Base-by-base conservation (phyloP, 148 eudicot species). In the Rhododendron henanense region DNA sequence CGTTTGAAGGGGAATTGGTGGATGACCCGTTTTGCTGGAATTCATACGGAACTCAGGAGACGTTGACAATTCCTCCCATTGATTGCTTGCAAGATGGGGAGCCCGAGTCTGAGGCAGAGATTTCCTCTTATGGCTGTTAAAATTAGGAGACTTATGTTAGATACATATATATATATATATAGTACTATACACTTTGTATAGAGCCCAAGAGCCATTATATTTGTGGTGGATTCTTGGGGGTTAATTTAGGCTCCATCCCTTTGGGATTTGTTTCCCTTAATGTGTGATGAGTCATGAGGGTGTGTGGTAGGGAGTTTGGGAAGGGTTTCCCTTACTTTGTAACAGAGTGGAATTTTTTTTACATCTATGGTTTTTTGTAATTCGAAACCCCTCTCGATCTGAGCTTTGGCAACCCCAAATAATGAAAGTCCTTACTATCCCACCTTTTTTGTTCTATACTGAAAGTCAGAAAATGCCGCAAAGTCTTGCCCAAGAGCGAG, bases 1-100 rank as follows among this genome's bases (percentile, higher is more conserved):
- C 99, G 0, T 85, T 91, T 33, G 89, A 93, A 86, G 99, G 99
- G 31, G 93, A 91, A 76, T 84, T 94, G 65, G 96, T 95, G 23
- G 99, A 95, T 81, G 94, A 97, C 55, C 99, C 99, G 3, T 95
- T 95, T 75, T 97, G 99, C 79, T 97, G 99, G 99, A 97, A 97
- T 77, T 92, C 99, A 0, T 97, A 97, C 51, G 99, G 99, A 33
- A 85, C 87, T 14, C 99, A 94, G 73, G 93, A 95, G 91, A 97
- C 96, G 5, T 86, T 92, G 31, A 95, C 98, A 0, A 97, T 97
- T 65, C 99, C 99, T 73, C 99, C 99, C 37, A 93, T 97, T 87
- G 95, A 93, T 51, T 97, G 99, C 82, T 90, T 97, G 39, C 93
- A 82, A 78, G 99, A 97, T 5, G 99, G 99, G 51, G 81, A 89